These are phyloP conservation scores for Linderniella brevidens DNA, from an alignment of 257 asterid genomes.

Conservation along the genomic window DNA sequence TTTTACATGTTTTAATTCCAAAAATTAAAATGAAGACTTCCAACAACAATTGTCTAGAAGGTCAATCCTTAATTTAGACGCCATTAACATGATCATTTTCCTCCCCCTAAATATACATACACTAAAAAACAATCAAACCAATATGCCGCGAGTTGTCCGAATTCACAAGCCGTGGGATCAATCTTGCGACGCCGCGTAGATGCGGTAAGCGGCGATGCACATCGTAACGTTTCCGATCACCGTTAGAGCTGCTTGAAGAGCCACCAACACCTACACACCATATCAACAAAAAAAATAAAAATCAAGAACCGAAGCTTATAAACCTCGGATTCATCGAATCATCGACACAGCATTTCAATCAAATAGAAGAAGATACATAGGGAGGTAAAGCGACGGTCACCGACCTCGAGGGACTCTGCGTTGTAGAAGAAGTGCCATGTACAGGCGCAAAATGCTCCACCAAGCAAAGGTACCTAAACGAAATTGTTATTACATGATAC, in stretches of 20 bases:
- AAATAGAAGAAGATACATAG: neutral
- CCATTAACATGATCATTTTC: too few relatives aligned
- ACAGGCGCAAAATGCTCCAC: constrained; percentile 97
- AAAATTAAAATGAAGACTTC: too few relatives aligned
- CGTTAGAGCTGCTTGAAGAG: constrained; percentile 91
- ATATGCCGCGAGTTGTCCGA: too few relatives aligned
- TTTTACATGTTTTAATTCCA: too few relatives aligned
- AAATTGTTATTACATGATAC: neutral
- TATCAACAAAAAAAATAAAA: neutral
- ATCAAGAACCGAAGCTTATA: too few relatives aligned
- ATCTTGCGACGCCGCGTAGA: constrained; percentile 43
- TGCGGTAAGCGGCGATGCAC: constrained; percentile 91
- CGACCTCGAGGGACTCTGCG: constrained; percentile 88
- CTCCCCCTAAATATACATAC: too few relatives aligned
- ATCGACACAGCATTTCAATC: too few relatives aligned
- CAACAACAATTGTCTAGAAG: too few relatives aligned
- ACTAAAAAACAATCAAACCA: too few relatives aligned
- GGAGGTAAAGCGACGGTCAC: neutral
- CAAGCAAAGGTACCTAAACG: constrained; percentile 82
- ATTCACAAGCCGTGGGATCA: too few relatives aligned
- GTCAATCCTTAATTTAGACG: too few relatives aligned
- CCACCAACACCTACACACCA: constrained; percentile 58
- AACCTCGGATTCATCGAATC: too few relatives aligned
- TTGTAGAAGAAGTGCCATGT: constrained; percentile 99
- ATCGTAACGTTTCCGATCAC: constrained; percentile 73